Percentiles rank a stretch among this genome's conserved stretches.
Evolutionary conservation across 164 flowering plant species (phyloP).

Genomic region (Chloranthus sessilifolius): DNA sequence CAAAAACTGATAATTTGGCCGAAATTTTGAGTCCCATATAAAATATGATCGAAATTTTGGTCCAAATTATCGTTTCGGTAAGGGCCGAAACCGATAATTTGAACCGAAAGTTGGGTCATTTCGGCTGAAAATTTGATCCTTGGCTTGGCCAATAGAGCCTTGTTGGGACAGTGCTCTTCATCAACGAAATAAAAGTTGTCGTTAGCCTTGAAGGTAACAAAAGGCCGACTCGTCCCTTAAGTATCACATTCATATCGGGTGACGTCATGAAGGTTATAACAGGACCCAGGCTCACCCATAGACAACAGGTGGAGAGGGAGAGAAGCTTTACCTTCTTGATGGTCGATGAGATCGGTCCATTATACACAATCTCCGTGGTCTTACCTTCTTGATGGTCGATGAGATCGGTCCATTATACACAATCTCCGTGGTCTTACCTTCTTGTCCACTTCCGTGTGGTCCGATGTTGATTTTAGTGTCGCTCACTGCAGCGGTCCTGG

Average conservation of each 20-base stretch:
- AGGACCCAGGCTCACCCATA: constrained; percentile 87
- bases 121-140: too few relatives aligned
- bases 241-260: constrained; percentile 72
- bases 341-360: constrained; percentile 88
- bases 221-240: constrained; percentile 88
- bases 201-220: constrained; percentile 80
- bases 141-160: constrained; percentile 88
- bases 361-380: constrained; percentile 50
- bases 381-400: constrained; percentile 43
- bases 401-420: constrained; percentile 87
- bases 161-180: constrained; percentile 74
- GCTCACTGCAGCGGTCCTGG: constrained; percentile 26
- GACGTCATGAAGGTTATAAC: constrained; percentile 91
- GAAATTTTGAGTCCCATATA: too few relatives aligned
- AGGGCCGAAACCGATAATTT: too few relatives aligned
- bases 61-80: too few relatives aligned
- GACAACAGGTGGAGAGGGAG: constrained; percentile 94
- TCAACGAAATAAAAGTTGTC: constrained; percentile 71
- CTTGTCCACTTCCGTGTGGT: constrained; percentile 37
- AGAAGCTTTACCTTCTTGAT: constrained; percentile 93
- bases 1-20: too few relatives aligned
- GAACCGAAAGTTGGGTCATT: too few relatives aligned
- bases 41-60: too few relatives aligned
- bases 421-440: constrained; percentile 40
- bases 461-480: constrained; percentile 79